phyloP scores from a whole-genome alignment of 2,329 filamentous ascomycete species.

The Harringtonia aguacate region DNA sequence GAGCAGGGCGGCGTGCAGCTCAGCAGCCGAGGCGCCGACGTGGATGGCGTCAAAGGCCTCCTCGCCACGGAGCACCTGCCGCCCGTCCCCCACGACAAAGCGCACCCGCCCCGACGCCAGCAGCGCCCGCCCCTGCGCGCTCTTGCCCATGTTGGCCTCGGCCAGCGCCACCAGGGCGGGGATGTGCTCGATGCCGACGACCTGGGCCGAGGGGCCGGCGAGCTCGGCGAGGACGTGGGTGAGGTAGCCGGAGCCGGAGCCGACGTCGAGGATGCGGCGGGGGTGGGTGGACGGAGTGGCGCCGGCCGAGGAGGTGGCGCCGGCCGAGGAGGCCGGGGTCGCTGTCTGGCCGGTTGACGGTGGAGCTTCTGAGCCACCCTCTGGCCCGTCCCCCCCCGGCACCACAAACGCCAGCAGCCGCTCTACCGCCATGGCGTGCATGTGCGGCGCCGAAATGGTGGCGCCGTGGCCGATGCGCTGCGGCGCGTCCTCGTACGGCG shows the following conservation, averaged over 20 bases:
- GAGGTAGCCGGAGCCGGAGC: slow-evolving; percentile 70
- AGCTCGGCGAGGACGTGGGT: slow-evolving; percentile 82
- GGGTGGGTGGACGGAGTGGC: too few relatives aligned
- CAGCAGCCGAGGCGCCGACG: slow-evolving; percentile 75
- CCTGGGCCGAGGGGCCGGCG: slow-evolving; percentile 37
- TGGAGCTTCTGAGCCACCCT: too few relatives aligned
- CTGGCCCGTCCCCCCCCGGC: slow-evolving; percentile 19
- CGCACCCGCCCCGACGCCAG: slow-evolving; percentile 54
- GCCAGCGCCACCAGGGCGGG: slow-evolving; percentile 50
- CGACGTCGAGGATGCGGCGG: slow-evolving; percentile 59
- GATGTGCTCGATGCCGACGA: slow-evolving; percentile 71
- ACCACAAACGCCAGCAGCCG: slow-evolving; percentile 33
- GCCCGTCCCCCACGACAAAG: slow-evolving; percentile 67
- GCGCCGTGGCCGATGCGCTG: slow-evolving; percentile 44
- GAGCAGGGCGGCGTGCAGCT: slow-evolving; percentile 61
- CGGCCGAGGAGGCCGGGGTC: too few relatives aligned
- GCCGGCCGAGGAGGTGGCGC: too few relatives aligned
- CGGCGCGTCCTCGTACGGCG: slow-evolving; percentile 55
- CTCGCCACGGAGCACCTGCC: slow-evolving; percentile 45
- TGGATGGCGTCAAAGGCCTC: slow-evolving; percentile 84
- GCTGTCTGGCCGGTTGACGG: too few relatives aligned
- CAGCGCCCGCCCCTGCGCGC: slow-evolving; percentile 43
- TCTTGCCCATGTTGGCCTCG: slow-evolving; percentile 55
- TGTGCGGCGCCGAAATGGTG: slow-evolving; percentile 51
- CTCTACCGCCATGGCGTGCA: slow-evolving; percentile 46